Conservation (phyloP, 352 stramenopile species). For the Phytopythium aichiense region DNA sequence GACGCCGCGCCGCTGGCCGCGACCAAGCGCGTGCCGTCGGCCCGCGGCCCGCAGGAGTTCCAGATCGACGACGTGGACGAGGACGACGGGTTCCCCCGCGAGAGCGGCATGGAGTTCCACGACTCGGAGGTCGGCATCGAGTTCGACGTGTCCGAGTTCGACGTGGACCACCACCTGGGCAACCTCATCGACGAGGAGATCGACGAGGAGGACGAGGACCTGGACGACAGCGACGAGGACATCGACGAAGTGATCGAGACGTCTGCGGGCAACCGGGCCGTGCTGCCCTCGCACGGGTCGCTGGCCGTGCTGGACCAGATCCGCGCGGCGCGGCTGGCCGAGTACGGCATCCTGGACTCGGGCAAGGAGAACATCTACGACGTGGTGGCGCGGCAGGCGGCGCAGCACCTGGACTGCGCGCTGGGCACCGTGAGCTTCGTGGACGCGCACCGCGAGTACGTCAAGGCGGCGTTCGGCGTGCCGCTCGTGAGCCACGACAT, state of each 20-base stretch:
- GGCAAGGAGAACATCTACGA: slow-evolving; percentile 46
- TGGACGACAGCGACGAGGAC: slow-evolving; percentile 28
- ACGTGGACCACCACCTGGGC: slow-evolving; percentile 43
- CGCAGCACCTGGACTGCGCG: slow-evolving; percentile 41
- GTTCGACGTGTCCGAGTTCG: slow-evolving; percentile 31
- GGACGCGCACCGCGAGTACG: slow-evolving; percentile 49
- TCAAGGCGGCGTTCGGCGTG: slow-evolving; percentile 51
- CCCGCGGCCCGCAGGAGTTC: slow-evolving; percentile 1
- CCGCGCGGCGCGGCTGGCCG: slow-evolving; percentile 31
- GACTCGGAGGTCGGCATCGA: slow-evolving; percentile 40
- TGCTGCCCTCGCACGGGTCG: slow-evolving; percentile 7
- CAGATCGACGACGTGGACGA: slow-evolving; percentile 16
- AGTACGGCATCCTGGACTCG: slow-evolving; percentile 60
- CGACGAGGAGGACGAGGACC: slow-evolving; percentile 19
- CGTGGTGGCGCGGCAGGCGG: slow-evolving; percentile 51
- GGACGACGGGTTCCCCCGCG: slow-evolving; percentile 7
- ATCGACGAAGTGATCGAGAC: slow-evolving; percentile 39
- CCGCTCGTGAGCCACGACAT: slow-evolving; percentile 28
- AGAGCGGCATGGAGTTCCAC: slow-evolving; percentile 30
- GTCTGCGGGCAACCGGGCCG: slow-evolving; percentile 12
- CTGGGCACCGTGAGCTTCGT: slow-evolving; percentile 66
- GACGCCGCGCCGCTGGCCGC: slow-evolving; percentile 1
- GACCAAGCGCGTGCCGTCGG: too few relatives aligned
- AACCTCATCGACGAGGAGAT: slow-evolving; percentile 16
- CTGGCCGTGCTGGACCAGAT: slow-evolving; percentile 22